Evolutionary conservation across 192 early-diverging fungal species (phyloP).

Genomic region (Gryganskiella cystojenkinii): DNA sequence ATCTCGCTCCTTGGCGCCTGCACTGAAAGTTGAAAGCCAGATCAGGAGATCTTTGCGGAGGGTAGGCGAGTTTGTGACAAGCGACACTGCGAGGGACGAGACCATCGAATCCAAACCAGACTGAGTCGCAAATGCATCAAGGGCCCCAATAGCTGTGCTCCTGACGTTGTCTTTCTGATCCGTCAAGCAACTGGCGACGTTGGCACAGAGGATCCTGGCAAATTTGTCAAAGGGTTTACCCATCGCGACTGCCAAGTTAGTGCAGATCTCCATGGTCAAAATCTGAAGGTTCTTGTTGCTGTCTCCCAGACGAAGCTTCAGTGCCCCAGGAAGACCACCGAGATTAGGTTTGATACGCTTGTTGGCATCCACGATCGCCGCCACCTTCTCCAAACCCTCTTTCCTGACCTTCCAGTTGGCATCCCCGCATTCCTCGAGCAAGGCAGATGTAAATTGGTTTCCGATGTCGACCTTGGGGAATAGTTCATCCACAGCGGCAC

Average conservation of each 20-base stretch:
- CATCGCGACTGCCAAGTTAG: constrained; percentile 79
- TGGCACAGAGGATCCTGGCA: constrained; percentile 72
- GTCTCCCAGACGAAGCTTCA: constrained; percentile 89
- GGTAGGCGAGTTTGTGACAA: constrained; percentile 85
- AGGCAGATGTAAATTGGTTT: constrained; percentile 63
- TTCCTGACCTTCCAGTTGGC: constrained; percentile 95
- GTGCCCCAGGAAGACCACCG: constrained; percentile 79
- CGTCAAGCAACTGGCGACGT: constrained; percentile 78
- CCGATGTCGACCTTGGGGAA: constrained; percentile 90
- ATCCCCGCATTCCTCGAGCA: constrained; percentile 80
- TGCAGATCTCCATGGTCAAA: constrained; percentile 84
- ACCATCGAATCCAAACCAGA: constrained; percentile 78
- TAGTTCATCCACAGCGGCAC: constrained; percentile 81
- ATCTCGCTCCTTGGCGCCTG: constrained; percentile 52
- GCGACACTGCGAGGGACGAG: constrained; percentile 66
- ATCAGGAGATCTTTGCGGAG: constrained; percentile 89
- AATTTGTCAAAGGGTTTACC: constrained; percentile 88
- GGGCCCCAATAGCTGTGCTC: constrained; percentile 73
- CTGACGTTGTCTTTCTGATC: constrained; percentile 96
- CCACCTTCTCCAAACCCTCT: constrained; percentile 87
- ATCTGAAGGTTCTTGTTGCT: constrained; percentile 92
- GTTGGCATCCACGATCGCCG: constrained; percentile 81
- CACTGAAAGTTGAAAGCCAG: constrained; percentile 79
- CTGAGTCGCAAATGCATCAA: constrained; percentile 79
- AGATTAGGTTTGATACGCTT: constrained; percentile 86